Evolutionary conservation across 805 yeast genomes (phyloP).

Genomic region (Metschnikowia aberdeeniae): DNA sequence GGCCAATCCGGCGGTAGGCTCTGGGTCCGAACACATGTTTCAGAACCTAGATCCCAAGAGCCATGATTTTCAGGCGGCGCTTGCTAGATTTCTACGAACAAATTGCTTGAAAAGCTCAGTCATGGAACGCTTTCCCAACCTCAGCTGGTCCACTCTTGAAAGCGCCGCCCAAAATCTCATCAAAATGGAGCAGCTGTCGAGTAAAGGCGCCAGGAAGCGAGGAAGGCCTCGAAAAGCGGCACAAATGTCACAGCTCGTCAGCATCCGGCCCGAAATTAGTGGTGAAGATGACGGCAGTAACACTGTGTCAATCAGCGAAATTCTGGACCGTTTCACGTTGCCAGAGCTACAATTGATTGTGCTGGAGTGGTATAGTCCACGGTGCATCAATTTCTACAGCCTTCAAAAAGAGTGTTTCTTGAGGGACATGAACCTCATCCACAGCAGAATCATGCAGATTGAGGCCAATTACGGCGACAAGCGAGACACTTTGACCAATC

Average conservation of each 20-base stretch:
- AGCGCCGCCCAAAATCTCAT: constrained; percentile 1
- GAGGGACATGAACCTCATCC: constrained; percentile 8
- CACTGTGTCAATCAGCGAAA: too few relatives aligned
- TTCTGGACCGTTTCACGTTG: constrained; percentile 7
- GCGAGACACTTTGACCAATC: constrained; percentile 7
- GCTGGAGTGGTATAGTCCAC: constrained; percentile 14
- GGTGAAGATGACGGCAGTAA: background rate
- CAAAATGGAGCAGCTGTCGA: background rate
- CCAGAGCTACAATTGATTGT: constrained; percentile 16
- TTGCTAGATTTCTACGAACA: background rate
- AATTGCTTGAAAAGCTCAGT: constrained; percentile 9
- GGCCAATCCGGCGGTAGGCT: too few relatives aligned
- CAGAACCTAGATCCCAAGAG: background rate
- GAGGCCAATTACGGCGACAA: constrained; percentile 13
- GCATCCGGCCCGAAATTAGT: background rate
- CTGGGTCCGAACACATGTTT: too few relatives aligned
- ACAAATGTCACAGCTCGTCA: background rate
- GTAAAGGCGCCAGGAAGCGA: background rate
- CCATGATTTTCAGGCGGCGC: background rate
- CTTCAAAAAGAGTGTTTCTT: constrained; percentile 16
- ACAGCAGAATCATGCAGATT: constrained; percentile 8
- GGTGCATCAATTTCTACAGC: constrained; percentile 10
- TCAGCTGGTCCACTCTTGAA: constrained; percentile 7
- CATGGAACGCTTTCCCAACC: background rate
- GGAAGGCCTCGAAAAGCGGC: constrained; percentile 1